Conservation (phyloP, 2,329 filamentous ascomycete species). For the Cordyceps militaris region DNA sequence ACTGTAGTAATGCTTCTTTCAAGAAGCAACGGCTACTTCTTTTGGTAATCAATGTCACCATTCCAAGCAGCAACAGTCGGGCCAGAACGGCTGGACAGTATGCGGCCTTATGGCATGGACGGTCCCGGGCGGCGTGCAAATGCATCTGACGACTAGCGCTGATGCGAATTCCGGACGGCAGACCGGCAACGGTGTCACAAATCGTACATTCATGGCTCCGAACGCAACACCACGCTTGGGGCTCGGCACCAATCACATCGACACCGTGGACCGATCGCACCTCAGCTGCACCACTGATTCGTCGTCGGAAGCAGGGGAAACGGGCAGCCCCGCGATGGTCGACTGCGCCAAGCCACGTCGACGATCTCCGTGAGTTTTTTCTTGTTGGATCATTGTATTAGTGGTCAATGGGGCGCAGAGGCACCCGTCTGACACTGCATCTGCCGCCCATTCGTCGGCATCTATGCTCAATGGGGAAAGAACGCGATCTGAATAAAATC, state of each 20-base stretch:
- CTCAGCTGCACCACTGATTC: background rate
- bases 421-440: background rate
- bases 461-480: background rate
- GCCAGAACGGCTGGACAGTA: background rate
- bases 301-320: background rate
- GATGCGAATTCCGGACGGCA: slow-evolving; percentile 1
- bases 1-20: background rate
- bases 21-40: background rate
- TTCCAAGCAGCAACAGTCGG: background rate
- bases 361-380: background rate
- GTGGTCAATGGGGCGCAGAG: background rate
- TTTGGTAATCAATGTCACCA: background rate
- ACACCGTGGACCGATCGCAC: background rate
- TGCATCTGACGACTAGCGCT: background rate
- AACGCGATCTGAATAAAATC: background rate
- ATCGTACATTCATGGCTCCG: background rate
- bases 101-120: background rate
- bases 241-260: background rate
- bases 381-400: background rate
- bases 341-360: background rate
- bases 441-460: background rate
- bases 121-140: background rate
- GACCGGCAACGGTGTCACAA: background rate
- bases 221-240: background rate
- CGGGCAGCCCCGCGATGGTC: background rate